Base-by-base conservation (phyloP, 768 basidiomycete species). In the Asterophora lycoperdoides region DNA sequence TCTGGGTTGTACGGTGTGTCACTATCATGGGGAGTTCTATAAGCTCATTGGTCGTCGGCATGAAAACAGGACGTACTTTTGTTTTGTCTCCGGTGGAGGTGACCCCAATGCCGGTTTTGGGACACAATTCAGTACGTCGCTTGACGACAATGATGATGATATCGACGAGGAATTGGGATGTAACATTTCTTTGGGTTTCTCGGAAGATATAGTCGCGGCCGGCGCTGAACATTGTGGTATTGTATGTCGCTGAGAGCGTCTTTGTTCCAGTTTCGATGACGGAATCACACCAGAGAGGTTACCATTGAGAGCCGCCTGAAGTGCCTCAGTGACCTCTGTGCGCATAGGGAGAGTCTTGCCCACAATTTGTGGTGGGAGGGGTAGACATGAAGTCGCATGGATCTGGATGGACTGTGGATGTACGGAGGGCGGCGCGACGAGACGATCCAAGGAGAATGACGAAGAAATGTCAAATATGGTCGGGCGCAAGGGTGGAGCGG, bases 381-480 rank as follows among this genome's bases (percentile, higher is more conserved):
- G 40, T 15, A 46, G 33, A 32, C 15, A 48, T 30, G 35, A 51
- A 41, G 33, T 23, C n/a, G 34, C 8, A 11, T 35, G 38, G 14
- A 42, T 41, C 49, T 52, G 55, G 7, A 52, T 33, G 28, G 41
- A 39, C 14, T 19, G 48, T 58, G 39, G 46, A 48, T 41, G 52
- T 60, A 41, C 57, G 58, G 43, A 54, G 46, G 48, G 59, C 58
- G 41, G 47, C 39, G 14, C 29, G n/a, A 65, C 64, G 14, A 79
- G 61, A 40, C 70, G 70, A 47, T 76, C 68, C 38, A 81, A 66
- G 17, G 70, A 64, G 58, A 77, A 76, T 7, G 68, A 57, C 19
- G 66, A 59, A 8, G 76, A 67, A 26, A 80, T 53, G 35, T 76
- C 69, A 44, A 80, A 76, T 6, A 80, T 45, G 2, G 73, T 73